A percentile compares a stretch with the other conserved stretches of the same genome.
Conservation (phyloP, 2,329 filamentous ascomycete genomes). For the Diaporthe batatas region DNA sequence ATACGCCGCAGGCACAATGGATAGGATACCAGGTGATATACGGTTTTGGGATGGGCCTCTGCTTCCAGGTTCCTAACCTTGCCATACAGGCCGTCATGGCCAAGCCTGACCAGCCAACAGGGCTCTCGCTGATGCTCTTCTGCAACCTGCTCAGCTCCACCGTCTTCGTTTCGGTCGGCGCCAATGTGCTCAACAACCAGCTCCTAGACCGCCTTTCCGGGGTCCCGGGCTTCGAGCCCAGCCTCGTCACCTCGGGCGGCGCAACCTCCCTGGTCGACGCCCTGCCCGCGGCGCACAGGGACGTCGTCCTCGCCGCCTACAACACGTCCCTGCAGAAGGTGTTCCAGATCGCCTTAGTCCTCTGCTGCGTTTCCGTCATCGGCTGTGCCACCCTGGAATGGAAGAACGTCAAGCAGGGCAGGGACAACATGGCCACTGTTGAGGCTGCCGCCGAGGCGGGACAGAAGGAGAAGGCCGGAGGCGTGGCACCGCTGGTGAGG, state of each 20-base stretch:
- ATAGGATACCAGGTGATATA: constrained; percentile 54
- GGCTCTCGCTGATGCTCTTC: constrained; percentile 61
- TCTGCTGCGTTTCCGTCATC: constrained; percentile 51
- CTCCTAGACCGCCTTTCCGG: constrained; percentile 49
- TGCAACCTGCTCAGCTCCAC: constrained; percentile 61
- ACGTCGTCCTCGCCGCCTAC: constrained; percentile 67
- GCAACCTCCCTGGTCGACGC: constrained; percentile 65
- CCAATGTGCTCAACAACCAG: constrained; percentile 56
- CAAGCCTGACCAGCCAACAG: constrained; percentile 59
- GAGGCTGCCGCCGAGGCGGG: background rate
- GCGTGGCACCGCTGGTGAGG: too few species aligned
- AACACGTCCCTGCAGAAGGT: constrained; percentile 66
- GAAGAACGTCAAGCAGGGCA: constrained; percentile 55
- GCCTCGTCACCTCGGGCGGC: constrained; percentile 53
- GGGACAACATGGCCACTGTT: background rate
- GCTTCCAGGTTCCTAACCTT: constrained; percentile 53
- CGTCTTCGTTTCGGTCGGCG: constrained; percentile 60
- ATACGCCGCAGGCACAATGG: constrained; percentile 51
- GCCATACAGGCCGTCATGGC: constrained; percentile 59
- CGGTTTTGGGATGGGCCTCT: constrained; percentile 53
- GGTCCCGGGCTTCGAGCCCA: constrained; percentile 52
- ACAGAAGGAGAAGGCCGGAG: background rate
- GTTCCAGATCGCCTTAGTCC: constrained; percentile 55
- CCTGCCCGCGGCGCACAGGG: constrained; percentile 52
- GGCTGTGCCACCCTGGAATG: constrained; percentile 63